A percentile compares a stretch with the other conserved stretches of the same genome.
Evolutionary conservation across 2,329 filamentous ascomycete species (phyloP).

Genomic region (Akanthomyces uredinophilus): DNA sequence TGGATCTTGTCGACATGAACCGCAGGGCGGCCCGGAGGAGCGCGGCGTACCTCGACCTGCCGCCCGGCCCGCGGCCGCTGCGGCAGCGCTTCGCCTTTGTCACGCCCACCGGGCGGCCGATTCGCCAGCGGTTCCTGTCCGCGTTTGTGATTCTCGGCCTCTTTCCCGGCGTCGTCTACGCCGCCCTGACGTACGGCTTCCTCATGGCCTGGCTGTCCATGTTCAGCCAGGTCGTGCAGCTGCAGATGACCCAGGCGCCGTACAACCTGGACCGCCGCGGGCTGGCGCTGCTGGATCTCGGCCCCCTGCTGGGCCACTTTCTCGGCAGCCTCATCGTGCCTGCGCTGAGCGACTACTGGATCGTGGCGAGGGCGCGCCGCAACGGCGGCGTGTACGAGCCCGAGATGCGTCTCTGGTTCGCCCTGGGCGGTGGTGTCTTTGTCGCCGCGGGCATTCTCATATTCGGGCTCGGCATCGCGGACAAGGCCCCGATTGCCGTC

Average conservation of each 20-base stretch:
- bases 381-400: slow-evolving; percentile 7
- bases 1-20: background rate
- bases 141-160: slow-evolving; percentile 1
- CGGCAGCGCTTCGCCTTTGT: background rate
- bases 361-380: background rate
- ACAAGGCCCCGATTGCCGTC: background rate
- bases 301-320: background rate
- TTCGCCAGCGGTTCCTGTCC: background rate
- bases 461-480: background rate
- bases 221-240: background rate
- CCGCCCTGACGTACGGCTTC: slow-evolving; percentile 6
- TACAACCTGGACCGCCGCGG: background rate
- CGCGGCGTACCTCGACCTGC: background rate
- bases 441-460: background rate
- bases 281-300: background rate
- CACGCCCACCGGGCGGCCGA: background rate
- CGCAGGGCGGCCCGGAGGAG: background rate
- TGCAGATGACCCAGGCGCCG: background rate
- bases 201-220: slow-evolving; percentile 6
- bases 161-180: slow-evolving; percentile 8
- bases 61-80: background rate
- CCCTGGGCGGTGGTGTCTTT: background rate
- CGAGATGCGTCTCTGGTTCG: slow-evolving; percentile 8
- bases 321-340: slow-evolving; percentile 2
- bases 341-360: slow-evolving; percentile 6